phyloP scores from a whole-genome alignment of 805 yeast genomes.

The Candida awuae region DNA sequence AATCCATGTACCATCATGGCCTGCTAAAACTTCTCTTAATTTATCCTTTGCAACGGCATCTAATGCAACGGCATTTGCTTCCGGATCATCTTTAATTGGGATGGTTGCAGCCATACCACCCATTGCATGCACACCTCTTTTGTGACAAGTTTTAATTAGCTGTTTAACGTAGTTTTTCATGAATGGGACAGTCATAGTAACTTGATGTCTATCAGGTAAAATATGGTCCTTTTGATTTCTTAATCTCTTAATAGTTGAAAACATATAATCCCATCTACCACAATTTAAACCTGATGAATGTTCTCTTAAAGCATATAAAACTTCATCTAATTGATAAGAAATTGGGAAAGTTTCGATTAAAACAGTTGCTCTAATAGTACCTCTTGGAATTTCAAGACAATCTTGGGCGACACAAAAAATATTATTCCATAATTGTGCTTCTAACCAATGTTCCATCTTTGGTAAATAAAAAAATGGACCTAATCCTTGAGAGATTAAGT shows the following conservation, averaged over 20 bases:
- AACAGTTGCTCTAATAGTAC: conserved; percentile 74
- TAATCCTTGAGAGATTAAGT: conserved; percentile 51
- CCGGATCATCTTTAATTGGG: conserved; percentile 66
- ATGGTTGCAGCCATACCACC: conserved; percentile 91
- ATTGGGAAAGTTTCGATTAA: conserved; percentile 79
- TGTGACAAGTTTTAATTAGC: conserved; percentile 66
- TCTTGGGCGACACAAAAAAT: conserved; percentile 72
- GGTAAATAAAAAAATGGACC: conserved; percentile 82
- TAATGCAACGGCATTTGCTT: conserved; percentile 58
- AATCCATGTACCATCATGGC: conserved; percentile 87
- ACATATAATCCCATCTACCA: conserved; percentile 87
- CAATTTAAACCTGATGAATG: conserved; percentile 79
- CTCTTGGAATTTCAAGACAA: conserved; percentile 57
- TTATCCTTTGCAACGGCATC: conserved; percentile 68
- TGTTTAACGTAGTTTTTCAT: conserved; percentile 72
- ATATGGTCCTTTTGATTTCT: conserved; percentile 60
- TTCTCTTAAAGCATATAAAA: conserved; percentile 64
- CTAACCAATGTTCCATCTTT: conserved; percentile 80
- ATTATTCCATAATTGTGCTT: conserved; percentile 79
- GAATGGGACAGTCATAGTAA: conserved; percentile 74
- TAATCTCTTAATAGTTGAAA: conserved; percentile 68
- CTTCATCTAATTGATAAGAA: conserved; percentile 82
- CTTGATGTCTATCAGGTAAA: conserved; percentile 72
- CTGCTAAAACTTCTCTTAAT: conserved; percentile 66
- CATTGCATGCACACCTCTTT: conserved; percentile 77